Evolutionary conservation across 2,329 filamentous ascomycete genomes (phyloP).

Genomic region (Aureobasidium sp.): DNA sequence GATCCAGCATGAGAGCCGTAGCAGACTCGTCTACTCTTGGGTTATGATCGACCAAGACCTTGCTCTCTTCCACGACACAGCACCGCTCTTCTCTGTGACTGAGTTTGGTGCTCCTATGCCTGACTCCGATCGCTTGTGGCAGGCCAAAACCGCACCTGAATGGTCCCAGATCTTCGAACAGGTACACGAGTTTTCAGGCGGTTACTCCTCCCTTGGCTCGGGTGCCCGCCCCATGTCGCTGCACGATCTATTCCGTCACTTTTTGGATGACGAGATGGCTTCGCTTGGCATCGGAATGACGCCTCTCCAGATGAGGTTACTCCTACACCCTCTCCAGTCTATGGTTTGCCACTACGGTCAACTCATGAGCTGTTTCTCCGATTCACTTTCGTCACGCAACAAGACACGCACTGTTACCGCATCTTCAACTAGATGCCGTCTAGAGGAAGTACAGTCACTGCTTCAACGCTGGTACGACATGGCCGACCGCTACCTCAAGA

Average conservation of each 20-base stretch:
- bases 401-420: conserved; percentile 46
- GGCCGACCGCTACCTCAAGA: conserved; percentile 47
- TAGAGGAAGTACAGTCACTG: conserved; percentile 56
- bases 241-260: conserved; percentile 57
- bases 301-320: conserved; percentile 52
- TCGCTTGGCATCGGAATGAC: conserved; percentile 43
- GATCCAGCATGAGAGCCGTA: conserved; percentile 55
- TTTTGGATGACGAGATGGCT: conserved; percentile 55
- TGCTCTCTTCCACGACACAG: conserved; percentile 55
- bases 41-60: conserved; percentile 66
- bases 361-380: conserved; percentile 56
- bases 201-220: conserved; percentile 45
- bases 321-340: conserved; percentile 59
- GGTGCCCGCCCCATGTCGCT: conserved; percentile 50
- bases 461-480: conserved; percentile 60
- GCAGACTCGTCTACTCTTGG: conserved; percentile 66
- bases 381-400: conserved; percentile 40
- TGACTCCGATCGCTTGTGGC: conserved; percentile 54
- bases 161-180: conserved; percentile 54
- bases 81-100: conserved; percentile 54
- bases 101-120: conserved; percentile 59
- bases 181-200: conserved; percentile 46
- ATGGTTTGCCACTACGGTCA: conserved; percentile 57
- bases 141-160: conserved; percentile 46
- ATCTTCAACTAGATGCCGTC: conserved; percentile 48